These are phyloP conservation scores for Teratosphaeria viscida DNA, from an alignment of 2,329 filamentous ascomycete species.

Conservation along the genomic window DNA sequence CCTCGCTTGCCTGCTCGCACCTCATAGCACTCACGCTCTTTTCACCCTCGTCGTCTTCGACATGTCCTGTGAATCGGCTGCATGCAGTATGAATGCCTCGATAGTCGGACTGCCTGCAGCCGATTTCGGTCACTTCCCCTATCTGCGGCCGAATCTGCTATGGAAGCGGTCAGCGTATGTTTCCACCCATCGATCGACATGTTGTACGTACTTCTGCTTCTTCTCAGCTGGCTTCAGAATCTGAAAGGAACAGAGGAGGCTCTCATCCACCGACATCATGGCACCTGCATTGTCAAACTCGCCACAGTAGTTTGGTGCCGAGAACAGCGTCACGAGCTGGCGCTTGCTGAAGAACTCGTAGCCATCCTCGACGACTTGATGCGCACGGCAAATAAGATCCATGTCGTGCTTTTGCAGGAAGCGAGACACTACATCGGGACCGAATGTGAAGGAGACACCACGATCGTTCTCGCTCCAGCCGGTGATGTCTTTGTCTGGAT, in stretches of 20 bases:
- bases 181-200: constrained; percentile 30
- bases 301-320: constrained; percentile 96
- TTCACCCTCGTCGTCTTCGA: background rate
- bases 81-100: background rate
- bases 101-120: background rate
- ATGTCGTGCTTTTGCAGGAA: constrained; percentile 99
- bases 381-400: constrained; percentile 97
- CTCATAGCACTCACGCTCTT: background rate
- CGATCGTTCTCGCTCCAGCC: constrained; percentile 99
- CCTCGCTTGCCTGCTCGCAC: background rate
- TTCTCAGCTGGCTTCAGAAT: constrained; percentile 99
- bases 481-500: constrained; percentile 98
- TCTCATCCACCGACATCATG: constrained; percentile 99
- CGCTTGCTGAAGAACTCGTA: constrained; percentile 99
- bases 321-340: constrained; percentile 94
- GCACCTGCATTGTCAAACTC: constrained; percentile 99
- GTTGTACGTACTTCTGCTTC: constrained; percentile 94
- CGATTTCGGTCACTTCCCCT: constrained; percentile 26
- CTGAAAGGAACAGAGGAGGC: constrained; percentile 97
- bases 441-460: constrained; percentile 97
- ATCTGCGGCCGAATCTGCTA: constrained; percentile 95
- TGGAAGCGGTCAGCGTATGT: constrained; percentile 13
- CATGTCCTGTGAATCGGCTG: background rate
- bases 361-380: constrained; percentile 97
- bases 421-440: constrained; percentile 89